These are phyloP conservation scores for Amesomyces nigricolor DNA, from an alignment of 2,329 filamentous ascomycete genomes.

Conservation along the genomic window DNA sequence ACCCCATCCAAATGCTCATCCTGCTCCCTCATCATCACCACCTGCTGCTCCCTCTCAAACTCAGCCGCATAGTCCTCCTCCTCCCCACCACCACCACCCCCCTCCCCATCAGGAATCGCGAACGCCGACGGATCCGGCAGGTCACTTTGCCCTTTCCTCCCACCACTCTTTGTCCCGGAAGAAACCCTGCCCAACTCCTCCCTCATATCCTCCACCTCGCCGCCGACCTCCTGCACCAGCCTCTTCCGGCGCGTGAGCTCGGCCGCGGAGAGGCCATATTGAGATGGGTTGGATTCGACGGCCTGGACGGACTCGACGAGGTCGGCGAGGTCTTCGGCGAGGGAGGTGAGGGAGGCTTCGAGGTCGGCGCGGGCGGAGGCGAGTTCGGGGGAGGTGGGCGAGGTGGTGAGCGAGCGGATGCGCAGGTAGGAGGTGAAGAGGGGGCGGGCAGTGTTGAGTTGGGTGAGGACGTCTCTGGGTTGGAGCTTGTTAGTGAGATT, in stretches of 20 bases:
- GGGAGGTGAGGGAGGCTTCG: slow-evolving; percentile 56
- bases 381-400: slow-evolving; percentile 73
- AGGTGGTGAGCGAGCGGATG: slow-evolving; percentile 78
- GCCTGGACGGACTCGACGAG: slow-evolving; percentile 81
- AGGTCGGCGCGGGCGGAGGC: slow-evolving; percentile 70
- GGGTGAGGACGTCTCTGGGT: slow-evolving; percentile 75
- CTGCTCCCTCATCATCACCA: slow-evolving; percentile 90
- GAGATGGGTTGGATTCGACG: slow-evolving; percentile 79
- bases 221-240: slow-evolving; percentile 82
- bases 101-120: slow-evolving; percentile 52
- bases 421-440: slow-evolving; percentile 93
- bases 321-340: slow-evolving; percentile 81
- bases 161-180: not conserved
- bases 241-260: slow-evolving; percentile 76
- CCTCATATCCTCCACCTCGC: slow-evolving; percentile 86
- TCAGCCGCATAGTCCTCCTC: slow-evolving; percentile 58
- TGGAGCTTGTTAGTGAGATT: not conserved
- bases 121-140: slow-evolving; percentile 50
- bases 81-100: slow-evolving; percentile 33
- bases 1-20: slow-evolving; percentile 90
- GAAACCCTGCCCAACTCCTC: slow-evolving; percentile 61
- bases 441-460: slow-evolving; percentile 73
- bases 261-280: slow-evolving; percentile 76
- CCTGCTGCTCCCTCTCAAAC: slow-evolving; percentile 87
- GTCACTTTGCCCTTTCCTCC: slow-evolving; percentile 30